Conservation (phyloP, 768 basidiomycete species). For the Dendrothele bispora region DNA sequence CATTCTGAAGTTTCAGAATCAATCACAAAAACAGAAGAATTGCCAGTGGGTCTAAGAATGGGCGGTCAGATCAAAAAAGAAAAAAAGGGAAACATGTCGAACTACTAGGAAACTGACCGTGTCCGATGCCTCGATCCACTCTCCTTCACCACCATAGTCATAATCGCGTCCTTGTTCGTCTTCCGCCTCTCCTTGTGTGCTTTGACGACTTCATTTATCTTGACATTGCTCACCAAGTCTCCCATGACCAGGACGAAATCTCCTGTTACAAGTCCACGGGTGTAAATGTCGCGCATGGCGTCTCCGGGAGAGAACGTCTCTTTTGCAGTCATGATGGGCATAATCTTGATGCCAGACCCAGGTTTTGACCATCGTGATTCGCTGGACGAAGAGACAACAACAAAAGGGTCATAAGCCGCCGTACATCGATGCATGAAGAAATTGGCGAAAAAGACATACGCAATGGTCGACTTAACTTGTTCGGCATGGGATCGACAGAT, state of each 20-base stretch:
- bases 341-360: slow-evolving; percentile 76
- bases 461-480: slow-evolving; percentile 81
- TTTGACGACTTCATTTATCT: slow-evolving; percentile 85
- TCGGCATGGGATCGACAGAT: slow-evolving; percentile 90
- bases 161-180: slow-evolving; percentile 88
- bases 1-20: slow-evolving; percentile 78
- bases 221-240: slow-evolving; percentile 91
- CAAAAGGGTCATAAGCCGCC: slow-evolving; percentile 9
- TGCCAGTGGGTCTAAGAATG: slow-evolving; percentile 59
- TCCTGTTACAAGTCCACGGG: slow-evolving; percentile 82
- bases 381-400: slow-evolving; percentile 33
- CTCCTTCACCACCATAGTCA: slow-evolving; percentile 94
- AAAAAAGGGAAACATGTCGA: slow-evolving; percentile 3
- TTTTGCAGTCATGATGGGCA: slow-evolving; percentile 82
- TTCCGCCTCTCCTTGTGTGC: slow-evolving; percentile 86
- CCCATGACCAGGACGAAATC: slow-evolving; percentile 93
- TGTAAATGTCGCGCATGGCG: slow-evolving; percentile 92
- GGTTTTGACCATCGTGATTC: slow-evolving; percentile 86
- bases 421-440: slow-evolving; percentile 10
- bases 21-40: slow-evolving; percentile 77
- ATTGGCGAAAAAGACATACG: slow-evolving; percentile 45
- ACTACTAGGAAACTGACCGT: slow-evolving; percentile 45
- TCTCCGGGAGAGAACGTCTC: slow-evolving; percentile 88
- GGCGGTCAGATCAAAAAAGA: neutral
- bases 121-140: slow-evolving; percentile 71